Evolutionary conservation across 345 rosid genomes (phyloP), one percentile per base, ranked within the genome.

Genomic region (Schrenkiella parvula): DNA sequence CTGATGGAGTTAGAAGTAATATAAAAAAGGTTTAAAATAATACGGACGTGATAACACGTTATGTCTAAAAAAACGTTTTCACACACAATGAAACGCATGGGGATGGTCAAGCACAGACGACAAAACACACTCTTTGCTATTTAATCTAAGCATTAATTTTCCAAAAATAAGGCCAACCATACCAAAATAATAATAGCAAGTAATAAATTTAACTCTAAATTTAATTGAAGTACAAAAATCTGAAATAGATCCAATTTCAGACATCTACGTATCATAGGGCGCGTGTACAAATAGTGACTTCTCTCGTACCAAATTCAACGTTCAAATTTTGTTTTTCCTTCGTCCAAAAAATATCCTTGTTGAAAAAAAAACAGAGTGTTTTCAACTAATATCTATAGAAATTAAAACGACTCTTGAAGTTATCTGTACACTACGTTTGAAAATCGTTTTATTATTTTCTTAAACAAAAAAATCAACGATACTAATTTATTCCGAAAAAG

Each of bases 291-390:
- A 41, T 26, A 41, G 22, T 10, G 22, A 54, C 22, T 53, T 21
- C 14, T 60, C 38, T 63, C 68, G 19, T 64, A 64, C 18, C 55
- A 46, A 31, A 34, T 65, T 48, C 70, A 48, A 65, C 57, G 34
- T 48, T 34, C 17, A 8, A 5, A 44, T 43, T 23, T 15, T 5
- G 25, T 4, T 31, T 13, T 13, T 3, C 18, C 17, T 17, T 31
- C 42, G 12, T 64, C 35, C 63, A 58, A 56, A 58, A 14, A 35
- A 3, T 37, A 37, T 22, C 26, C 29, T 0, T 15, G 8, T 13
- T n/a, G n/a, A 5, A 48, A 46, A 19, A 1, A 47, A 13, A 31
- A 28, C 59, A 43, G 26, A 47, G 56, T 44, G n/a, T 22, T 48
- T 35, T 35, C 59, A 66, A 51, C 59, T 66, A n/a, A n/a, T n/a